These are phyloP conservation scores for Limonium bicolor DNA, from an alignment of 148 eudicot species.

Conservation along the genomic window DNA sequence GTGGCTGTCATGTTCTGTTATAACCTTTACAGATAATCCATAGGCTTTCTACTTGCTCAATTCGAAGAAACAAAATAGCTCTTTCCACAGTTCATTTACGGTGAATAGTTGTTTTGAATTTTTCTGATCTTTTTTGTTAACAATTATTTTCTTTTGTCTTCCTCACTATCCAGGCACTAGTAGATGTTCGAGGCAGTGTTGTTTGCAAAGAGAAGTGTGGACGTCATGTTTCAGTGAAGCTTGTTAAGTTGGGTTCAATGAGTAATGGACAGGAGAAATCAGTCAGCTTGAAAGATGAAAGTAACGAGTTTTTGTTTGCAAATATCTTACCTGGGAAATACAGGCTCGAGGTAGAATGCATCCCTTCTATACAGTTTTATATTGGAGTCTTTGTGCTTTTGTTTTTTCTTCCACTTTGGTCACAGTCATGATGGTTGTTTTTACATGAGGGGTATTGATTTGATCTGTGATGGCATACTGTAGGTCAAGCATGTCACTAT, in stretches of 20 bases:
- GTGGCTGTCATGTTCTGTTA: neutral
- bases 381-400: neutral
- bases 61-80: too few species aligned
- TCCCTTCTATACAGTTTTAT: neutral
- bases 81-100: too few species aligned
- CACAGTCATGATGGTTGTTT: neutral
- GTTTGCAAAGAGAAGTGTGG: slow-evolving; percentile 78
- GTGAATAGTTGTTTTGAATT: neutral
- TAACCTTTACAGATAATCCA: too few species aligned
- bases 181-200: slow-evolving; percentile 56
- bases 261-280: slow-evolving; percentile 34
- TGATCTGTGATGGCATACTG: neutral
- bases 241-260: slow-evolving; percentile 43
- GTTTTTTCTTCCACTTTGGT: neutral
- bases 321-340: slow-evolving; percentile 87
- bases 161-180: slow-evolving; percentile 50
- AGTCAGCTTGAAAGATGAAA: slow-evolving; percentile 44
- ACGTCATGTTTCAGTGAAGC: slow-evolving; percentile 42
- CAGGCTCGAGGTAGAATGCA: slow-evolving; percentile 57
- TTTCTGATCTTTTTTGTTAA: slow-evolving; percentile 6
- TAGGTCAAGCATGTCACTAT: slow-evolving; percentile 60
- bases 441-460: too few species aligned
- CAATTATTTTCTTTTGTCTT: neutral
- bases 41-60: too few species aligned
- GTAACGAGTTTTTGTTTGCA: slow-evolving; percentile 43